phyloP scores from a whole-genome alignment of 768 basidiomycete genomes.

The Pisolithus sp. region DNA sequence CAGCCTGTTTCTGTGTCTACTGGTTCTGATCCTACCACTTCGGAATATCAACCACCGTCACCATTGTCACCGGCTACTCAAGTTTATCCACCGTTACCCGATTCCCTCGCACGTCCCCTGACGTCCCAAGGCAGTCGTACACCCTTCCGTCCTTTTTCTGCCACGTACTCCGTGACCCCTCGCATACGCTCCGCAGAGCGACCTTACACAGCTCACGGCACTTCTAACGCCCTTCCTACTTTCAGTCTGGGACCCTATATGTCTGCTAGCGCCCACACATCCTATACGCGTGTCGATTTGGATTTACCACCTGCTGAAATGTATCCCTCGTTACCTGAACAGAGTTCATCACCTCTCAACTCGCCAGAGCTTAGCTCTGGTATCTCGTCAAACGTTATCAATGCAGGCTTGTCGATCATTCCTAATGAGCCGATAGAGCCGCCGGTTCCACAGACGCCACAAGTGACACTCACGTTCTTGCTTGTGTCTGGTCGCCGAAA shows the following conservation, averaged over 20 bases:
- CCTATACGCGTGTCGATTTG: slow-evolving; percentile 45
- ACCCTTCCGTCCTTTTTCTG: slow-evolving; percentile 5
- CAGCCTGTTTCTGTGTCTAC: neutral
- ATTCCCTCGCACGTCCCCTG: slow-evolving; percentile 22
- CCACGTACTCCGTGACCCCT: neutral
- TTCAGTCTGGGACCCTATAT: slow-evolving; percentile 16
- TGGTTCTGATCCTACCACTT: neutral
- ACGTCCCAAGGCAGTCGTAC: slow-evolving; percentile 22
- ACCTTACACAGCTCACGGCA: slow-evolving; percentile 13
- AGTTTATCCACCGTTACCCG: slow-evolving; percentile 19
- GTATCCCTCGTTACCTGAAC: slow-evolving; percentile 20
- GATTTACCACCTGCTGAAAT: slow-evolving; percentile 18
- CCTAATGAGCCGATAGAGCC: slow-evolving; percentile 3
- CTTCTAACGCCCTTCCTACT: slow-evolving; percentile 1
- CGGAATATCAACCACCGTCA: neutral
- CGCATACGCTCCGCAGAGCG: slow-evolving; percentile 10
- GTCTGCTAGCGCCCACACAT: slow-evolving; percentile 45
- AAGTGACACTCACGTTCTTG: slow-evolving; percentile 64
- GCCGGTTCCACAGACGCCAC: slow-evolving; percentile 51
- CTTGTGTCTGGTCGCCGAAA: slow-evolving; percentile 62
- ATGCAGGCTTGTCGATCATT: slow-evolving; percentile 1
- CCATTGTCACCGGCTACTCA: slow-evolving; percentile 5
- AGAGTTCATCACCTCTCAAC: slow-evolving; percentile 11
- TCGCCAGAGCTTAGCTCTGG: slow-evolving; percentile 2
- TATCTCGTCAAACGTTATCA: neutral